phyloP scores from a whole-genome alignment of 345 rosid genomes.

The Cardamine chenopodiifolia region DNA sequence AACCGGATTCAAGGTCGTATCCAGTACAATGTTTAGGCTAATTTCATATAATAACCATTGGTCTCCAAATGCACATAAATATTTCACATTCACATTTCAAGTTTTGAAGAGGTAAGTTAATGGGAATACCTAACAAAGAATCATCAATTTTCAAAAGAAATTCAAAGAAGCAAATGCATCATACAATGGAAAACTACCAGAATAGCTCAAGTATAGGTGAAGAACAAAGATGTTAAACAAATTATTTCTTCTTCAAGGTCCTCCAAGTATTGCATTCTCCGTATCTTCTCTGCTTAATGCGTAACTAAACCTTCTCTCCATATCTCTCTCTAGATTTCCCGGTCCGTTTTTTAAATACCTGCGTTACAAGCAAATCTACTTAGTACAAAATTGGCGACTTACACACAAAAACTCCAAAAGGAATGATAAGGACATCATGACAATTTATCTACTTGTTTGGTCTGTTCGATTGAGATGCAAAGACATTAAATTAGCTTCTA shows the following conservation, averaged over 20 bases:
- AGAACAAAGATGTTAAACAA: slow-evolving; percentile 20
- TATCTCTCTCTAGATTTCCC: slow-evolving; percentile 82
- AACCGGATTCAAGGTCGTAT: background rate
- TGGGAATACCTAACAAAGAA: slow-evolving; percentile 1
- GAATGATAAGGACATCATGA: background rate
- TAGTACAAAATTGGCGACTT: background rate
- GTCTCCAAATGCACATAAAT: background rate
- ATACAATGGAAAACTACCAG: background rate
- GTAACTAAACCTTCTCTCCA: slow-evolving; percentile 95
- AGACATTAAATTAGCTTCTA: background rate
- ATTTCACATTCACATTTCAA: background rate
- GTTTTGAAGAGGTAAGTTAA: background rate
- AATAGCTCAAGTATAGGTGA: slow-evolving; percentile 2
- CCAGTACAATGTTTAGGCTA: background rate
- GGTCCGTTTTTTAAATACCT: slow-evolving; percentile 96
- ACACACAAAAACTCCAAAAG: background rate
- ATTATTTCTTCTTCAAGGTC: slow-evolving; percentile 54
- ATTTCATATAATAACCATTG: background rate
- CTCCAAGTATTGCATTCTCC: slow-evolving; percentile 91
- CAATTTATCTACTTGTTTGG: slow-evolving; percentile 1
- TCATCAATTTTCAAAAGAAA: background rate
- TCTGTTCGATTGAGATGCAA: background rate
- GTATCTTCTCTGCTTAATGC: slow-evolving; percentile 93
- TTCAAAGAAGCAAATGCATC: slow-evolving; percentile 23
- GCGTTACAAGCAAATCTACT: background rate